Percentiles rank a stretch among this genome's conserved stretches.
phyloP scores from a whole-genome alignment of 345 rosid genomes.

The Citrus hindsii region DNA sequence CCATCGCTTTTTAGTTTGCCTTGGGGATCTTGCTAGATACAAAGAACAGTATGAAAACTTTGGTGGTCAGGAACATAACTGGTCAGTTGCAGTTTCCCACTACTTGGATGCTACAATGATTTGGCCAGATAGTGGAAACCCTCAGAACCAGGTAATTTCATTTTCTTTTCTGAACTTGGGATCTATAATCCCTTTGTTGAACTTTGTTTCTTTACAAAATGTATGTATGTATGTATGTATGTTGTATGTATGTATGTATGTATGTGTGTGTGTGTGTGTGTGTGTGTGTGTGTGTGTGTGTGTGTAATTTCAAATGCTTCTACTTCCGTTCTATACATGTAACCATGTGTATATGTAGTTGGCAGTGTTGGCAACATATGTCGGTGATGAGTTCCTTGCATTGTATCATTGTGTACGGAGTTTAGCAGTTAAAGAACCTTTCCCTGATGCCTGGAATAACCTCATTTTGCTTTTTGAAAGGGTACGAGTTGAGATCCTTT shows the following conservation, averaged over 20 bases:
- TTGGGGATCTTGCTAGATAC: constrained; percentile 91
- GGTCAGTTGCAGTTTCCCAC: constrained; percentile 77
- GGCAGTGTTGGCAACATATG: constrained; percentile 85
- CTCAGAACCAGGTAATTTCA: constrained; percentile 76
- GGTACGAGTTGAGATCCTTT: constrained; percentile 38
- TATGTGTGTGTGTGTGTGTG: not conserved
- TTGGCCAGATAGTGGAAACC: constrained; percentile 90
- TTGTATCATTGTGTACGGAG: constrained; percentile 92
- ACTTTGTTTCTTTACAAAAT: not conserved
- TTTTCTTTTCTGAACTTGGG: not conserved
- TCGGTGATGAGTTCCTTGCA: constrained; percentile 87
- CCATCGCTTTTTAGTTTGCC: constrained; percentile 85
- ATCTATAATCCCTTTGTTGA: not conserved
- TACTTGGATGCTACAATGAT: constrained; percentile 71
- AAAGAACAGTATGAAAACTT: constrained; percentile 58
- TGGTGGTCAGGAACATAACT: constrained; percentile 40
- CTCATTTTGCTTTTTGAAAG: constrained; percentile 70
- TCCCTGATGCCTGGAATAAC: constrained; percentile 87
- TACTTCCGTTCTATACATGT: not conserved
- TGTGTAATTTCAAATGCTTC: not conserved
- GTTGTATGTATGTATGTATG: not conserved
- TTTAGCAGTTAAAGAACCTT: constrained; percentile 90
- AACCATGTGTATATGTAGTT: constrained; percentile 38
- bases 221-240: not conserved
- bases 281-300: too few relatives aligned